These are phyloP conservation scores for Yarrowia sp. DNA, from an alignment of 805 yeast species.

Conservation along the genomic window DNA sequence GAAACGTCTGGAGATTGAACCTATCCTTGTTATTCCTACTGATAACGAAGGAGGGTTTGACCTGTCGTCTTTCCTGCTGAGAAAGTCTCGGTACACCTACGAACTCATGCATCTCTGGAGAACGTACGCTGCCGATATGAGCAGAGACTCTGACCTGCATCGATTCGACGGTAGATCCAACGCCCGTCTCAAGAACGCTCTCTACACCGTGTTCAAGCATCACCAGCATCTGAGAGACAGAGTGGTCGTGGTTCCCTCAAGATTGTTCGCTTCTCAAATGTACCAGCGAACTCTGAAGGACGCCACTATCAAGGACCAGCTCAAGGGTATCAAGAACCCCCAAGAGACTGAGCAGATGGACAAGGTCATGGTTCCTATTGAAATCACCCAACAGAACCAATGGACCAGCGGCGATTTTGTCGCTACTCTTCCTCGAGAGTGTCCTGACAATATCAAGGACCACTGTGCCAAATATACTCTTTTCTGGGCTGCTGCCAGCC, in stretches of 20 bases:
- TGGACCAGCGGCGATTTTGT: constrained; percentile 7
- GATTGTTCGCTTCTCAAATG: neutral
- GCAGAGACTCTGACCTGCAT: constrained; percentile 5
- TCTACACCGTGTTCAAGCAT: constrained; percentile 8
- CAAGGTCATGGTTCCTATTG: constrained; percentile 7
- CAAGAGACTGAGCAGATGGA: constrained; percentile 5
- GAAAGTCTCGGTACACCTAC: neutral
- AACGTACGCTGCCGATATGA: constrained; percentile 11
- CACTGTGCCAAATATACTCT: constrained; percentile 4
- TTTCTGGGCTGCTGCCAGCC: constrained; percentile 19
- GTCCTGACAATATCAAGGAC: neutral
- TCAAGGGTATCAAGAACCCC: constrained; percentile 1
- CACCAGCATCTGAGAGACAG: constrained; percentile 11
- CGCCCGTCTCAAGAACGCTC: constrained; percentile 14
- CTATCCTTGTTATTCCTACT: neutral
- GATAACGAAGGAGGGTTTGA: constrained; percentile 17
- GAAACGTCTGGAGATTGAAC: neutral
- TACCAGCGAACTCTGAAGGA: neutral
- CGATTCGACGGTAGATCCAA: constrained; percentile 1
- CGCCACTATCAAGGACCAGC: neutral
- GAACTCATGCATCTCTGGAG: constrained; percentile 16
- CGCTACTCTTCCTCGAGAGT: constrained; percentile 17
- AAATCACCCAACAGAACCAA: neutral
- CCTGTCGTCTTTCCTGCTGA: neutral
- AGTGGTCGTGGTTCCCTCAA: constrained; percentile 8